Evolutionary conservation across 1,284 basidiomycete genomes (phyloP).

Genomic region (Ganoderma lingzhi): DNA sequence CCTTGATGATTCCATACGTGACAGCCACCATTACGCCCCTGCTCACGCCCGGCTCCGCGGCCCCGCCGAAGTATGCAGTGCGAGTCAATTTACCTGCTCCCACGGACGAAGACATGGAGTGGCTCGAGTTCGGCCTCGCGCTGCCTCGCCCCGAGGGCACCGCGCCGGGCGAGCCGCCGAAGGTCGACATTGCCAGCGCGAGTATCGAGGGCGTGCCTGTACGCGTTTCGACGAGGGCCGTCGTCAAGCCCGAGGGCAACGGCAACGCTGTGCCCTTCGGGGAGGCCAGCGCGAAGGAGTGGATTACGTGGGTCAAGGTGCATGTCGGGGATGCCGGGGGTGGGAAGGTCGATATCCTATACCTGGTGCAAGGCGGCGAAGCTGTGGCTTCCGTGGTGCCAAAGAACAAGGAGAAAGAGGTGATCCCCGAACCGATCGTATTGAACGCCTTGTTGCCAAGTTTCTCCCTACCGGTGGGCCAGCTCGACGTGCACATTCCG

Average conservation of each 20-base stretch:
- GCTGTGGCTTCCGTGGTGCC: slow-evolving; percentile 31
- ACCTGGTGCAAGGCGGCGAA: slow-evolving; percentile 53
- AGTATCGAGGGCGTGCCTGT: slow-evolving; percentile 73
- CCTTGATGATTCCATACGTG: slow-evolving; percentile 69
- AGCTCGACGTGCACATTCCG: slow-evolving; percentile 68
- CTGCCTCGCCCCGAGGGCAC: slow-evolving; percentile 38
- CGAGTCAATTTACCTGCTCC: slow-evolving; percentile 63
- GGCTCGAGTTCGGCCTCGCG: slow-evolving; percentile 82
- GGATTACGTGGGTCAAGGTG: slow-evolving; percentile 72
- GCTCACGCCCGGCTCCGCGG: slow-evolving; percentile 30
- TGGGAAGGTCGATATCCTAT: slow-evolving; percentile 66
- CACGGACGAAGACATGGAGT: slow-evolving; percentile 62
- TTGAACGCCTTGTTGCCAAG: slow-evolving; percentile 69
- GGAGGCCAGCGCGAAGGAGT: slow-evolving; percentile 59
- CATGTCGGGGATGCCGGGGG: slow-evolving; percentile 59
- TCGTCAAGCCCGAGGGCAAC: slow-evolving; percentile 48
- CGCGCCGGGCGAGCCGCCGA: slow-evolving; percentile 42
- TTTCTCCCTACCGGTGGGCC: slow-evolving; percentile 70
- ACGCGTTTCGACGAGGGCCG: slow-evolving; percentile 58
- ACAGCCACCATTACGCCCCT: slow-evolving; percentile 62
- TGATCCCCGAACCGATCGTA: slow-evolving; percentile 37
- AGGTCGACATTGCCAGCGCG: slow-evolving; percentile 62
- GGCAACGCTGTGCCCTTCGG: slow-evolving; percentile 55
- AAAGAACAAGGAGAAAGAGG: slow-evolving; percentile 38
- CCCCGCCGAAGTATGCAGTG: slow-evolving; percentile 64